A percentile compares a stretch with the other conserved stretches of the same genome.
Evolutionary conservation across 805 yeast species (phyloP).

Genomic region (Saccharomycopsis javanensis): DNA sequence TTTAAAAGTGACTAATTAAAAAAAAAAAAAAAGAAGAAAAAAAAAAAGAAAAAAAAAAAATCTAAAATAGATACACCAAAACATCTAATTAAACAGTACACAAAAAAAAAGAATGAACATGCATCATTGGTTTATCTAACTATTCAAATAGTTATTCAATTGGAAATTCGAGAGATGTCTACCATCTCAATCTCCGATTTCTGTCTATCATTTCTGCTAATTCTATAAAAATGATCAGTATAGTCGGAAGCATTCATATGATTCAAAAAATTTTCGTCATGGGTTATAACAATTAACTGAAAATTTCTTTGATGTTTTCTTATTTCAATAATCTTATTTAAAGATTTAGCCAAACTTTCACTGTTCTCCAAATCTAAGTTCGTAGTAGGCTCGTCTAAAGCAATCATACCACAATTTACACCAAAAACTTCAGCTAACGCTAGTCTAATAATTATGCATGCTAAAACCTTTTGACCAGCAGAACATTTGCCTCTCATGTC

Average conservation of each 20-base stretch:
- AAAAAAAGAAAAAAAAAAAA: neutral
- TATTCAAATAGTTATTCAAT: neutral
- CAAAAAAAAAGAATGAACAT: neutral
- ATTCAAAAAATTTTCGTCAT: slow-evolving; percentile 82
- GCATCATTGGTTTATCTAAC: neutral
- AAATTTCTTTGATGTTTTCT: slow-evolving; percentile 77
- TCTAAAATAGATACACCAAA: neutral
- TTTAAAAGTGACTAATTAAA: neutral
- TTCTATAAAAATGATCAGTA: slow-evolving; percentile 78
- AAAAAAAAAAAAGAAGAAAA: neutral
- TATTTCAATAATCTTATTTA: slow-evolving; percentile 62
- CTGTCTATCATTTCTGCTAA: slow-evolving; percentile 72
- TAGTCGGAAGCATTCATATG: slow-evolving; percentile 79
- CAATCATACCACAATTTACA: slow-evolving; percentile 86
- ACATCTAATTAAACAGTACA: neutral
- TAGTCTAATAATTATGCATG: slow-evolving; percentile 80
- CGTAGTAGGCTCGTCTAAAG: slow-evolving; percentile 96
- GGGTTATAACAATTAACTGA: slow-evolving; percentile 92
- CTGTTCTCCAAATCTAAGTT: slow-evolving; percentile 85
- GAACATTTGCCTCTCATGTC: slow-evolving; percentile 99
- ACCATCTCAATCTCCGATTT: slow-evolving; percentile 64
- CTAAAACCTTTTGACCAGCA: slow-evolving; percentile 94
- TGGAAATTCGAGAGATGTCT: slow-evolving; percentile 31
- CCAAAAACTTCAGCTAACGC: slow-evolving; percentile 97
- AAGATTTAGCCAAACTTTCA: slow-evolving; percentile 74